phyloP scores from a whole-genome alignment of 2,329 filamentous ascomycete species.

The Stagonosporopsis vannaccii region DNA sequence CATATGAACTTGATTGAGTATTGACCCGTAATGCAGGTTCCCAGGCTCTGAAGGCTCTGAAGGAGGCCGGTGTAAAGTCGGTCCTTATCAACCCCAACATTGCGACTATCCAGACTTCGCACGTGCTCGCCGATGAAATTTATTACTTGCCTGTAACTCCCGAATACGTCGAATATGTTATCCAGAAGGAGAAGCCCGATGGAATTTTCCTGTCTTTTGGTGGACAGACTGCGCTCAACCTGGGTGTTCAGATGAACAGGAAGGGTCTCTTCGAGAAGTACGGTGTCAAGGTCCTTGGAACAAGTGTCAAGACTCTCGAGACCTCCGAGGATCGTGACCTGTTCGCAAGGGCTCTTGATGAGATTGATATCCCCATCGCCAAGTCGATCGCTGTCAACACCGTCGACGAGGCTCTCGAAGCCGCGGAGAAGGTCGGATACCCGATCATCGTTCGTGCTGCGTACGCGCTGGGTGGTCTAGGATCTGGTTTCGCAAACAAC shows the following conservation, averaged over 20 bases:
- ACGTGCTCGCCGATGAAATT: slow-evolving; percentile 93
- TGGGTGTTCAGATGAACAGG: slow-evolving; percentile 97
- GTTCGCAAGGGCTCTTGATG: slow-evolving; percentile 92
- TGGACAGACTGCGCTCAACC: slow-evolving; percentile 94
- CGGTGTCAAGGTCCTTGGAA: slow-evolving; percentile 93
- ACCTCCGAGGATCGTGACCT: slow-evolving; percentile 95
- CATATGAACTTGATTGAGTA: slow-evolving; percentile 2
- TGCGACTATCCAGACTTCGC: slow-evolving; percentile 96
- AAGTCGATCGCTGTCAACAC: slow-evolving; percentile 93
- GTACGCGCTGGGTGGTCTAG: slow-evolving; percentile 93
- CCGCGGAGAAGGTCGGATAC: slow-evolving; percentile 87
- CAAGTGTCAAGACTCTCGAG: slow-evolving; percentile 91
- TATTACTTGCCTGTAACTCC: slow-evolving; percentile 98
- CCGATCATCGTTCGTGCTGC: slow-evolving; percentile 98
- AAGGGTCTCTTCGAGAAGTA: slow-evolving; percentile 95
- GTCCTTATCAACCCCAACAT: slow-evolving; percentile 98
- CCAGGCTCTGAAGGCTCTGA: slow-evolving; percentile 94
- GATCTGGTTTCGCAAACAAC: slow-evolving; percentile 95
- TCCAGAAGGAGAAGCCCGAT: slow-evolving; percentile 93
- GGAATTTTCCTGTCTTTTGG: slow-evolving; percentile 97
- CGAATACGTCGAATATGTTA: slow-evolving; percentile 97
- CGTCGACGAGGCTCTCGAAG: slow-evolving; percentile 88
- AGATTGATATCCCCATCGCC: slow-evolving; percentile 97
- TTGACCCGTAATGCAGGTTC: slow-evolving; percentile 67
- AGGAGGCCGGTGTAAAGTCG: slow-evolving; percentile 89